Conservation (phyloP, 2,329 filamentous ascomycete species). For the Fusarium avenaceum region DNA sequence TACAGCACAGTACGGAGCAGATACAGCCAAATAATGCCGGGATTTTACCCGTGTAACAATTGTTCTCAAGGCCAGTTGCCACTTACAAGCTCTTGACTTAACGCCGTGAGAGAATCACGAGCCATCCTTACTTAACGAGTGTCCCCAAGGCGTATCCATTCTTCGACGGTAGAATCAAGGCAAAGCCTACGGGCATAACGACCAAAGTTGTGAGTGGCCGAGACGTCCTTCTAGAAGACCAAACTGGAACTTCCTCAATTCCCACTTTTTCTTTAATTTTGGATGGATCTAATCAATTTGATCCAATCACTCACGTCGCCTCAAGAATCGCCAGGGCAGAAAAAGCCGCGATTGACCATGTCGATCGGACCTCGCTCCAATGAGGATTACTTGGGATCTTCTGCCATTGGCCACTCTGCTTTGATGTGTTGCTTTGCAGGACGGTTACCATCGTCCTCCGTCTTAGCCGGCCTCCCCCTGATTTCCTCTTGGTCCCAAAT, state of each 20-base stretch:
- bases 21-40: neutral
- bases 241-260: slow-evolving; percentile 33
- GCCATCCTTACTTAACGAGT: too few species aligned
- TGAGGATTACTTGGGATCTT: slow-evolving; percentile 34
- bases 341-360: slow-evolving; percentile 36
- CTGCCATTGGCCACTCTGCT: slow-evolving; percentile 36
- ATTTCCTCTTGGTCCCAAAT: slow-evolving; percentile 25
- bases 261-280: slow-evolving; percentile 30
- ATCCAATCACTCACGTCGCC: slow-evolving; percentile 30
- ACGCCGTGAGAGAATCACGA: too few species aligned
- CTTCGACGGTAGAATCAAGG: too few species aligned
- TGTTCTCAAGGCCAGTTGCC: slow-evolving; percentile 4
- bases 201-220: slow-evolving; percentile 7
- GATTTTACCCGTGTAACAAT: neutral
- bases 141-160: too few species aligned
- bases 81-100: neutral
- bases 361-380: slow-evolving; percentile 37
- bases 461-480: slow-evolving; percentile 35
- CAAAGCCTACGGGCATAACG: neutral
- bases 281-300: slow-evolving; percentile 3
- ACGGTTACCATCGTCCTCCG: slow-evolving; percentile 40
- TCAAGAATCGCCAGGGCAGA: slow-evolving; percentile 16
- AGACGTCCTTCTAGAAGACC: slow-evolving; percentile 45
- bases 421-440: neutral
- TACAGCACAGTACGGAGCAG: neutral